Evolutionary conservation across 2,329 filamentous ascomycete genomes (phyloP).

Genomic region (Fusarium sp.): DNA sequence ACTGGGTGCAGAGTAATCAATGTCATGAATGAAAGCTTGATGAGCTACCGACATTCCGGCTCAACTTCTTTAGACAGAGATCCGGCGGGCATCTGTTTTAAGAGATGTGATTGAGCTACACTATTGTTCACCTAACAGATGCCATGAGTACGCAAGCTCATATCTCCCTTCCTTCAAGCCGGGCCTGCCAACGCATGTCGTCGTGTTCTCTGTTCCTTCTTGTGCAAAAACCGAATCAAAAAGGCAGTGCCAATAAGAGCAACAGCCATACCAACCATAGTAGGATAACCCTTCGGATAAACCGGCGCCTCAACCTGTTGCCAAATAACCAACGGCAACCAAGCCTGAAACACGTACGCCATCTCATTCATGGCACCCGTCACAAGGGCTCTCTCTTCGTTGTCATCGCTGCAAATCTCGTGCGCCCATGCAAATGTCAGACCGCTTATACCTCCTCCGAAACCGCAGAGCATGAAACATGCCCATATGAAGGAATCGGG

Average conservation of each 20-base stretch:
- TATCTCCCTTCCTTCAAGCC: not conserved
- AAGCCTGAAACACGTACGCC: slow-evolving; percentile 73
- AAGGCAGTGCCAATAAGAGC: slow-evolving; percentile 61
- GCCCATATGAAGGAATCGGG: slow-evolving; percentile 67
- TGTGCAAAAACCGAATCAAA: slow-evolving; percentile 49
- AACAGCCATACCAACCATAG: slow-evolving; percentile 58
- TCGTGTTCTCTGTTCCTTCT: slow-evolving; percentile 9
- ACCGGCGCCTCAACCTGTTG: slow-evolving; percentile 68
- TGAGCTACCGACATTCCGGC: accelerated
- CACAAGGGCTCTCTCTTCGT: slow-evolving; percentile 72
- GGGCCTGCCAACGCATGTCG: not conserved
- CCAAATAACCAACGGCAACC: slow-evolving; percentile 73
- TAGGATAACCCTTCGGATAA: slow-evolving; percentile 68
- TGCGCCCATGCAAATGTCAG: slow-evolving; percentile 60
- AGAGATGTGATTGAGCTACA: not conserved
- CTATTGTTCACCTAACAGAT: not conserved
- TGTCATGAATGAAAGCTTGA: too few species aligned
- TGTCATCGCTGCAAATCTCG: slow-evolving; percentile 59
- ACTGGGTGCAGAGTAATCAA: too few species aligned
- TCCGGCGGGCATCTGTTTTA: not conserved
- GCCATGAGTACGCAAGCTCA: not conserved
- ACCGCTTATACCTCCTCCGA: slow-evolving; percentile 58
- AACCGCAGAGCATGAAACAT: slow-evolving; percentile 64
- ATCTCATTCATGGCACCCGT: slow-evolving; percentile 74
- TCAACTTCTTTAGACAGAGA: not conserved